Conservation (phyloP, 208 protist species). For the Leishmania amazonensis region DNA sequence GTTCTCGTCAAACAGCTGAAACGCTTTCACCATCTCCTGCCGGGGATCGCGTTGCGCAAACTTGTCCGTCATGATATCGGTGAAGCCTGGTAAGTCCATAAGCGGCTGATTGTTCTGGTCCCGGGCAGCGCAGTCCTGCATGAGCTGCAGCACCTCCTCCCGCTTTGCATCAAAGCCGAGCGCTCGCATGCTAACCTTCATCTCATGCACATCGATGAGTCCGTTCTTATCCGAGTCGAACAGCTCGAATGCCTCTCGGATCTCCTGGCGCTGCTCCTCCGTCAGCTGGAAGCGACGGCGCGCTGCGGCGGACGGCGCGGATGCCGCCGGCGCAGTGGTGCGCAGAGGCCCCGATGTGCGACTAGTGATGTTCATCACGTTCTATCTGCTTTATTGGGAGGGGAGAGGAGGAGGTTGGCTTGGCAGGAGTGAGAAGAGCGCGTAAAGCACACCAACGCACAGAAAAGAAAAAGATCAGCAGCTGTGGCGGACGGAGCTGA, state of each 20-base stretch:
- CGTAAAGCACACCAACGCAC: neutral
- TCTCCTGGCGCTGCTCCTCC: conserved; percentile 99
- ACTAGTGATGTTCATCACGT: conserved; percentile 32
- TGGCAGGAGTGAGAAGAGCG: neutral
- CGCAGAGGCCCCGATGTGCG: conserved; percentile 43
- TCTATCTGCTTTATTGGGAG: neutral
- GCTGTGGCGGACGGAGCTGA: neutral
- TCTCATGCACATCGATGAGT: conserved; percentile 98
- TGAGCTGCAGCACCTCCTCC: conserved; percentile 89
- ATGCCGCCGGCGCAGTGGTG: conserved; percentile 38
- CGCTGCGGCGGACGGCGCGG: conserved; percentile 30
- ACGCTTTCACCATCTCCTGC: conserved; percentile 96
- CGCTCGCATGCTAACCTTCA: conserved; percentile 99
- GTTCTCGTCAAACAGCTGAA: conserved; percentile 97
- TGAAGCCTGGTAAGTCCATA: conserved; percentile 93
- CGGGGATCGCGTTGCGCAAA: conserved; percentile 92
- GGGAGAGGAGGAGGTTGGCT: neutral
- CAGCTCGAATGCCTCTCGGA: conserved; percentile 99
- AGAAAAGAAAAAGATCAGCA: neutral
- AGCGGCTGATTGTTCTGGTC: conserved; percentile 83
- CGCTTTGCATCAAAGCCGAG: conserved; percentile 99
- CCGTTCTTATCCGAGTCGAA: conserved; percentile 97
- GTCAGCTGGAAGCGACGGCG: conserved; percentile 96
- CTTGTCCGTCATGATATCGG: conserved; percentile 93
- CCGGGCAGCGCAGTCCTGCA: conserved; percentile 86